Evolutionary conservation across 116 monocot genomes (phyloP), one percentile per base, ranked within the genome.

Genomic region (Zostera marina): DNA sequence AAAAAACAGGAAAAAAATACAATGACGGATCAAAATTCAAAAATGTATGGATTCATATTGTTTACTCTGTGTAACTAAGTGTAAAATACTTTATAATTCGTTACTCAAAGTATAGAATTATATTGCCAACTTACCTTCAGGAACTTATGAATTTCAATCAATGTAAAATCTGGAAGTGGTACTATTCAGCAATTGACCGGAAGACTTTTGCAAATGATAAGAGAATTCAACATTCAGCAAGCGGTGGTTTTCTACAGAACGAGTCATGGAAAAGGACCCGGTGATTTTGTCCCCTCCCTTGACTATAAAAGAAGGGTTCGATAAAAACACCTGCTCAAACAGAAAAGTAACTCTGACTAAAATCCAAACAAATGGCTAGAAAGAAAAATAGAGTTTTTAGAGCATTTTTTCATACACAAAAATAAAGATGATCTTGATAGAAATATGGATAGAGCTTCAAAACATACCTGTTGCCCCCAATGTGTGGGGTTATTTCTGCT

Each of bases 401-500:
- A 54, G 22, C 17, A 21, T 5, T 21, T 23, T 9, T 22, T 25
- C n/a, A n/a, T n/a, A n/a, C n/a, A n/a, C n/a, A n/a, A n/a, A n/a
- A 32, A 32, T 32, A 32, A 32, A 32, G 32, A 32, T 32, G 32
- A 5, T 32, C 32, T 0, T 12, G 8, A 54, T 26, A 24, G 26
- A 55, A 11, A 9, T 22, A 55, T 16, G 12, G 8, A 22, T 11
- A 10, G 15, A 25, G 10, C 22, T 46, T 47, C 8, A 8, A 2
- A 25, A 24, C 61, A 46, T 13, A 96, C 96, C 85, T 96, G 96
- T 60, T 96, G 96, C 13, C 89, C 96, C 96, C 96, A 96, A 43
- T 96, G 96, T 51, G 96, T 96, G 3, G 70, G 47, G 42, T 76
- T 66, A 1, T 96, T 70, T 3, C 8, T 22, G 62, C 84, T 84